phyloP scores from a whole-genome alignment of 1,284 basidiomycete genomes.

The Ustilago nuda region DNA sequence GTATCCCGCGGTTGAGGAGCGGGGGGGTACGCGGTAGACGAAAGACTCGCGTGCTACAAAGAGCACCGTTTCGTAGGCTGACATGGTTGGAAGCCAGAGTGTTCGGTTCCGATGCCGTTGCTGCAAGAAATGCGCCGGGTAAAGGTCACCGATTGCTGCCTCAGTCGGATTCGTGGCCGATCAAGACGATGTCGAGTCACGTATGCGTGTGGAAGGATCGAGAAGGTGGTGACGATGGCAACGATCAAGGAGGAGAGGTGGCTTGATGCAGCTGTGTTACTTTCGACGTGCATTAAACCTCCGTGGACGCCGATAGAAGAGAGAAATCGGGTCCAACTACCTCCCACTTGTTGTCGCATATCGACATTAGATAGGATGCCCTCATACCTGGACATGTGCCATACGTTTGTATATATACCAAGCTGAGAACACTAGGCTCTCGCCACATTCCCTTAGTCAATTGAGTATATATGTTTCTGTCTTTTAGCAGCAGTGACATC shows the following conservation, averaged over 20 bases:
- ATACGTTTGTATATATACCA: too few species aligned
- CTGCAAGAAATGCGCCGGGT: background rate
- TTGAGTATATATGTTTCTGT: too few species aligned
- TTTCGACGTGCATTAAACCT: background rate
- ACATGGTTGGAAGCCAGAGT: constrained; percentile 15
- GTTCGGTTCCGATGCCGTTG: background rate
- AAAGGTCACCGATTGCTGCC: too few species aligned
- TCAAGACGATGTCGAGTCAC: too few species aligned
- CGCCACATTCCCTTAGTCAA: too few species aligned
- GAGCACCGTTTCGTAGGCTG: constrained; percentile 79
- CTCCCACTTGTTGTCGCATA: too few species aligned
- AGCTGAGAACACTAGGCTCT: too few species aligned
- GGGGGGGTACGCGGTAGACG: constrained; percentile 75
- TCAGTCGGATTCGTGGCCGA: too few species aligned
- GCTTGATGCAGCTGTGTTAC: background rate
- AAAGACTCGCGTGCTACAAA: constrained; percentile 87
- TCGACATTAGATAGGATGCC: too few species aligned
- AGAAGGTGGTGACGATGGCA: background rate
- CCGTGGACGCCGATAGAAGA: background rate
- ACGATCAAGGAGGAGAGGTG: background rate
- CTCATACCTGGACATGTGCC: too few species aligned
- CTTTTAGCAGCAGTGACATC: too few species aligned
- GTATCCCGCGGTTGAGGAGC: constrained; percentile 76
- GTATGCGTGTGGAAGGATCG: background rate
- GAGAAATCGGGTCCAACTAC: too few species aligned